Percentiles rank a stretch among this genome's conserved stretches.
These are phyloP conservation scores for Colletotrichum sidae DNA, from an alignment of 2,329 filamentous ascomycete species.

Conservation along the genomic window DNA sequence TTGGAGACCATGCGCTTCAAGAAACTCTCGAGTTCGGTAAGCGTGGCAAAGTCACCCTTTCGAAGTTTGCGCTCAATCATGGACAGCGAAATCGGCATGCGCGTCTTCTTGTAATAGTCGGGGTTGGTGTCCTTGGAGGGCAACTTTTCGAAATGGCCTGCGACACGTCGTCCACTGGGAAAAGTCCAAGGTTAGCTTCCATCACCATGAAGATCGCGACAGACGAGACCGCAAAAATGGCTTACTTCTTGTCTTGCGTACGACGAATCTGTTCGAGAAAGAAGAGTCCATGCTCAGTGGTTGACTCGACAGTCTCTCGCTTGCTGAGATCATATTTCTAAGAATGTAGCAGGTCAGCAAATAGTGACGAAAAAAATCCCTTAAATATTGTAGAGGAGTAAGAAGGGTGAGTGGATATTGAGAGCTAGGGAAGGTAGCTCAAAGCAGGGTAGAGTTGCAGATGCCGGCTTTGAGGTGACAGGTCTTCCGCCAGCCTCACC, in stretches of 20 bases:
- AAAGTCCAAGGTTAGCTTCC: slow-evolving; percentile 18
- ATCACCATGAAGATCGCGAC: neutral
- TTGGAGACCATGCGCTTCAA: slow-evolving; percentile 90
- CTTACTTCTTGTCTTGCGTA: slow-evolving; percentile 85
- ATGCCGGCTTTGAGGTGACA: slow-evolving; percentile 1
- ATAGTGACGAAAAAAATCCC: slow-evolving; percentile 10
- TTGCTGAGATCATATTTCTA: slow-evolving; percentile 62
- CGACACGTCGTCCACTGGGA: slow-evolving; percentile 76
- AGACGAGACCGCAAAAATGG: slow-evolving; percentile 36
- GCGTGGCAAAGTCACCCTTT: slow-evolving; percentile 73
- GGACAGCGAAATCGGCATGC: slow-evolving; percentile 82
- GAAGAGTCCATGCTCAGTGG: slow-evolving; percentile 76
- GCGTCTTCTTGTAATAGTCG: slow-evolving; percentile 82
- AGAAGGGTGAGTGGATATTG: slow-evolving; percentile 11
- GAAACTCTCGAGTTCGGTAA: slow-evolving; percentile 84
- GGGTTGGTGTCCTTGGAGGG: slow-evolving; percentile 72
- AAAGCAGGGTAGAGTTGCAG: slow-evolving; percentile 21
- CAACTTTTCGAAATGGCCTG: slow-evolving; percentile 79
- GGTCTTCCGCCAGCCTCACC: neutral
- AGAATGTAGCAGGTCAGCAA: slow-evolving; percentile 13
- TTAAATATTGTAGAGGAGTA: slow-evolving; percentile 26
- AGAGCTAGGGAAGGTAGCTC: slow-evolving; percentile 6
- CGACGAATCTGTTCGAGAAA: slow-evolving; percentile 81
- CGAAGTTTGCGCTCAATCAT: slow-evolving; percentile 81
- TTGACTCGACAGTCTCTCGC: slow-evolving; percentile 75